phyloP scores from a whole-genome alignment of 2,329 filamentous ascomycete genomes.

The Stachybotrys echinatus region DNA sequence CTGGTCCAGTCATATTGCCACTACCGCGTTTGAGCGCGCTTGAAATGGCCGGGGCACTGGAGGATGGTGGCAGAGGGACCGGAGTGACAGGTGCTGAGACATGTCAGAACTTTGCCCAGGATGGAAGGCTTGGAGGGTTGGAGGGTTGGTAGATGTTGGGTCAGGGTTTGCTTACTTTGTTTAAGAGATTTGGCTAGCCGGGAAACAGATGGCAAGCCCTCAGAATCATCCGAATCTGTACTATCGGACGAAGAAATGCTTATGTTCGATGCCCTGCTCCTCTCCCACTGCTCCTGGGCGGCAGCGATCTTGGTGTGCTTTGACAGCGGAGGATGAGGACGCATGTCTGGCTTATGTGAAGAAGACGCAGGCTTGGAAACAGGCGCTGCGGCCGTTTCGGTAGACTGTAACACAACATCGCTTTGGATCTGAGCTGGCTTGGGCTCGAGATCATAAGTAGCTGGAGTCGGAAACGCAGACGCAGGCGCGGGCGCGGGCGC shows the following conservation, averaged over 20 bases:
- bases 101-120: neutral
- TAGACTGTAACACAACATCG: slow-evolving; percentile 9
- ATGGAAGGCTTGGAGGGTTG: too few relatives aligned
- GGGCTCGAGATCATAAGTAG: neutral
- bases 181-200: too few relatives aligned
- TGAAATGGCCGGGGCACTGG: neutral
- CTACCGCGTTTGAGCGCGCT: neutral
- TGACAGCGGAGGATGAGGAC: slow-evolving; percentile 5
- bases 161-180: too few relatives aligned
- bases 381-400: slow-evolving; percentile 1
- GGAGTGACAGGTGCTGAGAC: neutral
- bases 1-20: too few relatives aligned
- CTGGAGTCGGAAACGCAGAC: neutral
- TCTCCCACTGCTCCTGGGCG: slow-evolving; percentile 24
- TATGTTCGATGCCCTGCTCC: slow-evolving; percentile 1
- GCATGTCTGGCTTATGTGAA: neutral
- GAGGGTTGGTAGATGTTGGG: too few relatives aligned
- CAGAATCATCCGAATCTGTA: neutral
- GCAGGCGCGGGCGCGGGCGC: neutral
- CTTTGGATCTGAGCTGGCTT: slow-evolving; percentile 15
- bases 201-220: neutral
- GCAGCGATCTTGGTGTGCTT: slow-evolving; percentile 17
- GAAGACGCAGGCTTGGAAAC: neutral
- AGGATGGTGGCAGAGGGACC: neutral
- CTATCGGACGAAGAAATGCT: neutral